A percentile compares a stretch with the other conserved stretches of the same genome.
phyloP scores from a whole-genome alignment of 495 filamentous ascomycete species.

The Hypoxylon subgilvum region DNA sequence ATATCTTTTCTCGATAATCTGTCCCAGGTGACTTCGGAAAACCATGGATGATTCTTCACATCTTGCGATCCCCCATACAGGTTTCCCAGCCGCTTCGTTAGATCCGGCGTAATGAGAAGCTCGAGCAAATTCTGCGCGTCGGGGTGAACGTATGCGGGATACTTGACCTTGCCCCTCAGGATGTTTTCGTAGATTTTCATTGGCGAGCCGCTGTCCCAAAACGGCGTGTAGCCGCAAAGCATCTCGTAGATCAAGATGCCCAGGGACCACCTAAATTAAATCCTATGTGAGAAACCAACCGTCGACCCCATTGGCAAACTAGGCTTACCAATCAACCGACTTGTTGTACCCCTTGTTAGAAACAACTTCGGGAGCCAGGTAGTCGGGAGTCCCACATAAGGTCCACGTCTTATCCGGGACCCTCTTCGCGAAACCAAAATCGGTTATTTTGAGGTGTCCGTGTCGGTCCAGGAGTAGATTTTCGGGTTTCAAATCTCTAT shows the following conservation, averaged over 20 bases:
- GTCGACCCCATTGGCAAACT: not conserved
- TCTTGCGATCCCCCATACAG: slow-evolving; percentile 89
- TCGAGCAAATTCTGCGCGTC: slow-evolving; percentile 92
- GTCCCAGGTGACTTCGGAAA: slow-evolving; percentile 97
- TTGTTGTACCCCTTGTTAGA: slow-evolving; percentile 98
- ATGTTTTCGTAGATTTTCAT: slow-evolving; percentile 99
- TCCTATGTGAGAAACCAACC: slow-evolving; percentile 8
- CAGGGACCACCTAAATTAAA: slow-evolving; percentile 84
- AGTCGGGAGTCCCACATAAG: slow-evolving; percentile 97
- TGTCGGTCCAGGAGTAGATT: slow-evolving; percentile 94
- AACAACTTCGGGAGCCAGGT: slow-evolving; percentile 95
- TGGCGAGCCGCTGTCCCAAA: slow-evolving; percentile 95
- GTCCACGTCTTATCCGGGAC: slow-evolving; percentile 99
- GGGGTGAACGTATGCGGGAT: slow-evolving; percentile 90
- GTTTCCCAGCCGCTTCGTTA: slow-evolving; percentile 95
- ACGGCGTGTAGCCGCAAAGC: slow-evolving; percentile 97
- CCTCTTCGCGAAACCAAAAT: slow-evolving; percentile 98
- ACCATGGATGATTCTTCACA: slow-evolving; percentile 95
- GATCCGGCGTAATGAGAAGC: slow-evolving; percentile 88
- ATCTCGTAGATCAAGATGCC: slow-evolving; percentile 99
- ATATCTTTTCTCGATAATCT: slow-evolving; percentile 92
- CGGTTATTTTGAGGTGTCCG: slow-evolving; percentile 97
- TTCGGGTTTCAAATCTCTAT: slow-evolving; percentile 95
- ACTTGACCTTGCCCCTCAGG: slow-evolving; percentile 89
- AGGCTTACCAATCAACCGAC: slow-evolving; percentile 91